phyloP scores from a whole-genome alignment of 1,139 yeast species.

The Blastobotrys arbuscula region DNA sequence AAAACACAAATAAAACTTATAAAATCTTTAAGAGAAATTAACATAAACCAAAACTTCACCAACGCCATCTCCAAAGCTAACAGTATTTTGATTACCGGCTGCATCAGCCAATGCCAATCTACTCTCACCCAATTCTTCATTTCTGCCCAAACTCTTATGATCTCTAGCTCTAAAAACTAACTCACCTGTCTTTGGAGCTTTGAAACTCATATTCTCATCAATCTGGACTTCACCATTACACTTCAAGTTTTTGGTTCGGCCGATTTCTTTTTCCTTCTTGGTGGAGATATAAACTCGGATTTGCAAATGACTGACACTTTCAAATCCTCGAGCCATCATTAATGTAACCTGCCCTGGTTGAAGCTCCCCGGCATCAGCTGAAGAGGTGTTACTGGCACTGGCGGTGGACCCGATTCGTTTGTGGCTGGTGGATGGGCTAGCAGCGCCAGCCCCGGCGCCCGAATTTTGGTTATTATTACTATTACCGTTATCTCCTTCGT shows the following conservation, averaged over 20 bases:
- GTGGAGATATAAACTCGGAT: constrained; percentile 30
- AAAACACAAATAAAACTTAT: neutral
- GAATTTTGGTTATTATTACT: constrained; percentile 11
- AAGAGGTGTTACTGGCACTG: constrained; percentile 12
- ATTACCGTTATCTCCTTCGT: constrained; percentile 5
- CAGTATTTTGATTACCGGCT: constrained; percentile 26
- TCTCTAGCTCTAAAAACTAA: constrained; percentile 57
- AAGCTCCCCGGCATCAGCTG: constrained; percentile 15
- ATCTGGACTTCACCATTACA: constrained; percentile 45
- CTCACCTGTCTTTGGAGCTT: constrained; percentile 54
- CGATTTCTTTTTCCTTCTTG: constrained; percentile 46
- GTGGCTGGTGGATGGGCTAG: constrained; percentile 12
- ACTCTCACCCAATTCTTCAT: constrained; percentile 56
- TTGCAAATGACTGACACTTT: constrained; percentile 27
- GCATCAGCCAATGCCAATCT: constrained; percentile 26
- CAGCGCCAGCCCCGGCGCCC: constrained; percentile 5
- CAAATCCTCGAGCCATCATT: constrained; percentile 28
- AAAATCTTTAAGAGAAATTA: constrained; percentile 6
- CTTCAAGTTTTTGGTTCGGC: constrained; percentile 61
- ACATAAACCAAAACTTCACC: constrained; percentile 21
- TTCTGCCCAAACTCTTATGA: constrained; percentile 72
- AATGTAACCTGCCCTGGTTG: constrained; percentile 28
- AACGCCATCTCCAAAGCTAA: constrained; percentile 24
- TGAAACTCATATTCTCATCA: constrained; percentile 65
- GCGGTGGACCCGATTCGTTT: constrained; percentile 20